Percentiles rank a stretch among this genome's conserved stretches.
Conservation (phyloP, 1,284 basidiomycete genomes). For the Papiliotrema fonsecae region DNA sequence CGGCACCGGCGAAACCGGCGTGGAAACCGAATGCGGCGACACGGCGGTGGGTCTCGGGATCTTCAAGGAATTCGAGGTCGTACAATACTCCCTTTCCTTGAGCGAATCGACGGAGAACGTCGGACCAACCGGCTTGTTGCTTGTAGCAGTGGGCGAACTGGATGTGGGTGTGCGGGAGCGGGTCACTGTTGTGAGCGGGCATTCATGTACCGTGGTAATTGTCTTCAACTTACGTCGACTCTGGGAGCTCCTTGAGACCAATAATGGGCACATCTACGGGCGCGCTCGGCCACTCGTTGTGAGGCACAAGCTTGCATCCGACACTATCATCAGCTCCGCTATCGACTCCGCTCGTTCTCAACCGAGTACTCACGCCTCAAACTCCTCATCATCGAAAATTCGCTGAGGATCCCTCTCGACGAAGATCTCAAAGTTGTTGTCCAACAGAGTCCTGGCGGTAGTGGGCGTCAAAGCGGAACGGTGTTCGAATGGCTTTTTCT, state of each 20-base stretch:
- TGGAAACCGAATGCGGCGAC: conserved; percentile 99
- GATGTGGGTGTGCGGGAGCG: conserved; percentile 90
- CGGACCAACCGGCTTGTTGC: conserved; percentile 87
- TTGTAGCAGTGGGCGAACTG: conserved; percentile 99
- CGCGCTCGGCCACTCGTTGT: conserved; percentile 81
- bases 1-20: conserved; percentile 96
- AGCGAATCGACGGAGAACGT: conserved; percentile 82
- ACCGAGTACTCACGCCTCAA: conserved; percentile 83
- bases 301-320: conserved; percentile 81
- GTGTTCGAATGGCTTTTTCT: conserved; percentile 90
- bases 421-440: conserved; percentile 83
- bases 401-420: conserved; percentile 93
- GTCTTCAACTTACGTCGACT: conserved; percentile 53
- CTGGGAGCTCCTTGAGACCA: conserved; percentile 92
- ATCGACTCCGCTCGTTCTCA: neutral
- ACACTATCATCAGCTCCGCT: conserved; percentile 54
- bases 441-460: conserved; percentile 83
- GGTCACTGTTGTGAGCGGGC: conserved; percentile 48
- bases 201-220: neutral
- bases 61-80: conserved; percentile 94
- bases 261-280: conserved; percentile 77
- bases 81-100: conserved; percentile 84
- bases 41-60: conserved; percentile 68
- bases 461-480: conserved; percentile 91
- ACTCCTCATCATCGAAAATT: conserved; percentile 93